Evolutionary conservation across 2,329 filamentous ascomycete genomes (phyloP).

Genomic region (Aspergillus pseudoviridinutans): DNA sequence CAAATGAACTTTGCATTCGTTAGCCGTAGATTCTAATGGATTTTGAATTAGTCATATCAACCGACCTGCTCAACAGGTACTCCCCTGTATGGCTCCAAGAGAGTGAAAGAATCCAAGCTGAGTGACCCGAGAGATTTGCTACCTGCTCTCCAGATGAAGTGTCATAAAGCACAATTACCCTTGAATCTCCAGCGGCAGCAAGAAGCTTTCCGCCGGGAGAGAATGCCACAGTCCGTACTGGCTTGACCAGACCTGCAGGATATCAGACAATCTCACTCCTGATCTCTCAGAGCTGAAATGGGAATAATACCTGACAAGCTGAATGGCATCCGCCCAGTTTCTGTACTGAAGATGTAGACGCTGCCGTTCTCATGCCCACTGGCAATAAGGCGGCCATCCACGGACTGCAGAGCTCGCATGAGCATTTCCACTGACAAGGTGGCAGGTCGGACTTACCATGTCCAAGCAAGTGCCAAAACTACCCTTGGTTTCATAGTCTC

Average conservation of each 20-base stretch:
- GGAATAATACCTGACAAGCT: conserved; percentile 68
- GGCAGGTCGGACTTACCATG: conserved; percentile 49
- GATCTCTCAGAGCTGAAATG: not conserved
- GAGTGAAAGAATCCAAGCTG: conserved; percentile 82
- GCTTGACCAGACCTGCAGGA: conserved; percentile 71
- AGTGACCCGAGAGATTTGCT: conserved; percentile 73
- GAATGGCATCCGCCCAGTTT: conserved; percentile 77
- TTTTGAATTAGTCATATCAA: conserved; percentile 1
- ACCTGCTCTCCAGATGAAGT: conserved; percentile 89
- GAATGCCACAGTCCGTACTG: conserved; percentile 81
- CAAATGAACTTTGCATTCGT: conserved; percentile 59
- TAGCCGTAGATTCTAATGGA: conserved; percentile 4
- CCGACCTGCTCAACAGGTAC: conserved; percentile 75
- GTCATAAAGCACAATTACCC: conserved; percentile 87
- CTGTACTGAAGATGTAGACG: conserved; percentile 93
- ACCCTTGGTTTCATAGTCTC: conserved; percentile 85
- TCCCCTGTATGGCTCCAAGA: conserved; percentile 95
- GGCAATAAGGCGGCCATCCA: conserved; percentile 79
- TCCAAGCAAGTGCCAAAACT: conserved; percentile 89
- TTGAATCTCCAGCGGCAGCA: conserved; percentile 84
- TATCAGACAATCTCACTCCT: conserved; percentile 14
- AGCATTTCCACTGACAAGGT: conserved; percentile 3
- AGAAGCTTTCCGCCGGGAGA: conserved; percentile 80
- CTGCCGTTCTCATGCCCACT: conserved; percentile 90
- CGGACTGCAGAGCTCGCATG: conserved; percentile 44